A percentile compares a stretch with the other conserved stretches of the same genome.
phyloP scores from a whole-genome alignment of 2,329 filamentous ascomycete genomes.

The Penicillium psychrosexuale region DNA sequence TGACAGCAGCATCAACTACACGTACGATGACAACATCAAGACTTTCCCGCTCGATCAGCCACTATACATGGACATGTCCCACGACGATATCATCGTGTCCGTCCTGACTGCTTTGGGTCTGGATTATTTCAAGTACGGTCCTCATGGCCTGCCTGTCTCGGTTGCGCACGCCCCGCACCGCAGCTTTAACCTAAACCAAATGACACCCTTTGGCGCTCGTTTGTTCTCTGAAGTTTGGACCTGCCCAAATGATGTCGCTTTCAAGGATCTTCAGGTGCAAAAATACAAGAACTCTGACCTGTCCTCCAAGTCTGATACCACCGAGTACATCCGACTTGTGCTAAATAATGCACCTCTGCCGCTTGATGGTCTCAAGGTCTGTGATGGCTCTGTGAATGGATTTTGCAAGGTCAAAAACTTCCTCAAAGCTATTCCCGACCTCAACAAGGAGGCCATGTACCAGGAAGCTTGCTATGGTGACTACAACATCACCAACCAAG shows the following conservation, averaged over 20 bases:
- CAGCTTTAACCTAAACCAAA: conserved; percentile 49
- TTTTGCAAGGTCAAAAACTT: conserved; percentile 29
- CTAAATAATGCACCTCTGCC: conserved; percentile 29
- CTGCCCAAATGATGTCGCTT: conserved; percentile 33
- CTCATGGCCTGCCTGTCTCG: conserved; percentile 21
- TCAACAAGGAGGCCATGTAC: conserved; percentile 27
- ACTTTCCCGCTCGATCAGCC: conserved; percentile 48
- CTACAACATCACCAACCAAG: conserved; percentile 22
- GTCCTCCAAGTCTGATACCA: conserved; percentile 7
- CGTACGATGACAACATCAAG: conserved; percentile 44
- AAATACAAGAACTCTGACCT: conserved; percentile 30
- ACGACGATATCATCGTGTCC: conserved; percentile 52
- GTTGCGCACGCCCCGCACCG: conserved; percentile 43
- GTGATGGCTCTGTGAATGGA: conserved; percentile 22
- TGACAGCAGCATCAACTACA: conserved; percentile 52
- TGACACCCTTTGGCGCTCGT: conserved; percentile 55
- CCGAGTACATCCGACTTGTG: conserved; percentile 29
- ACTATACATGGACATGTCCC: conserved; percentile 53
- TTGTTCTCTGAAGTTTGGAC: conserved; percentile 56
- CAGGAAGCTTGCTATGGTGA: conserved; percentile 30
- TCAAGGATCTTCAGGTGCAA: conserved; percentile 40
- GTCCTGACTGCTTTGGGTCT: conserved; percentile 51
- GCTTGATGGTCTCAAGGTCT: conserved; percentile 24
- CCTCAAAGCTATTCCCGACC: conserved; percentile 16
- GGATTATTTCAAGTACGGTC: conserved; percentile 47